Base-by-base conservation (phyloP, 2,329 filamentous ascomycete species). In the Trichoderma semiorbis region DNA sequence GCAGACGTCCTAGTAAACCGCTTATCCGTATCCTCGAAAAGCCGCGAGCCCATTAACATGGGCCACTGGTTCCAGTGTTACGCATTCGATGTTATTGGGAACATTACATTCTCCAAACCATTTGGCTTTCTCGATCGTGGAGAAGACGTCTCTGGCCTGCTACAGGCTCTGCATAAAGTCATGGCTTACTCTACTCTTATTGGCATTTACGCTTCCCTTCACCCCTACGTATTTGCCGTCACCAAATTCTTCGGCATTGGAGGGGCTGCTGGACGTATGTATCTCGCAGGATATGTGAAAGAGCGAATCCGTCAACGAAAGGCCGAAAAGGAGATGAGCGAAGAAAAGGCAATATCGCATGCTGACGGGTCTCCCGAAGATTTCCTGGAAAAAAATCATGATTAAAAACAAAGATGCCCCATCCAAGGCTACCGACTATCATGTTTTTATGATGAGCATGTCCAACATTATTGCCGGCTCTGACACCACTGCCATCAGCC, bases 61-160 rank as follows among this genome's bases (percentile, higher is more conserved):
- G 75, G 75, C 5, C 78, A 82, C 62, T 84, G 82, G 81, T 77
- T 86, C 32, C 84, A 86, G 72, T 85, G 79, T 73, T 86, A 83
- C 69, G 84, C 83, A 0, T 85, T 85, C 57, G 84, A 87, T 71
- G 85, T 87, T 2, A 86, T 88, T 39, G 84, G 85, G 2, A 80
- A 83, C 39, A 85, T 88, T 55, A 86, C 84, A 0, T 79, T 77
- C 69, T 80, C 76, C 30, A 76, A 75, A 6, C 73, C 77, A 0
- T 79, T 82, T 74, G 85, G 84, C 0, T 85, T 87, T 69, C 77
- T 87, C 0, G 84, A 86, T 50, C 67, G 73, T 18, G 85, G 84
- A 0, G 76, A 82, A 7, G 86, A 87, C 64, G 80, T 84, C 18
- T 79, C 80, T 18, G 81, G 80, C 0, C 76, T 85, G 1, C 83